Percentiles rank a stretch among this genome's conserved stretches.
These are phyloP conservation scores for Alternaria infectoria DNA, from an alignment of 2,329 filamentous ascomycete species.

Conservation along the genomic window DNA sequence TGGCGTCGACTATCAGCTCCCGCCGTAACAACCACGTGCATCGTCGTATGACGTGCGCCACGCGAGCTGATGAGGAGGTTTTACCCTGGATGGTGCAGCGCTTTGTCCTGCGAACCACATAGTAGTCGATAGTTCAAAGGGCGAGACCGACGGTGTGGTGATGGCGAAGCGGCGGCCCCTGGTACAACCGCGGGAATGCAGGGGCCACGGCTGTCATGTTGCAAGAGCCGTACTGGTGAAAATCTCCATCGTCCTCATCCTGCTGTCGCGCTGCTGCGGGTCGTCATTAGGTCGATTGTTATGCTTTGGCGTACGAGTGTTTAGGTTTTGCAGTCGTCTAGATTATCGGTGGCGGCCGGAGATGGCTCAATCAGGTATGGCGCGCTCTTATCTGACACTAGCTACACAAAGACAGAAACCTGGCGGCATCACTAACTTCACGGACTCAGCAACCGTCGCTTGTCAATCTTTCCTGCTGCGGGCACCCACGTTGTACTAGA, in stretches of 20 bases:
- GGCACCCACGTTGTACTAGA: background rate
- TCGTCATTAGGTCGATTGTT: background rate
- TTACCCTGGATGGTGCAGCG: background rate
- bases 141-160: background rate
- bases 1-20: background rate
- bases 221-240: background rate
- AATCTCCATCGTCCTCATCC: background rate
- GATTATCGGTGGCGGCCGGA: background rate
- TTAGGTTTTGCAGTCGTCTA: background rate
- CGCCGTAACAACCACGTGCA: background rate
- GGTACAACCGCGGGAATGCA: background rate
- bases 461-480: background rate
- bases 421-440: conserved; percentile 3
- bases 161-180: background rate
- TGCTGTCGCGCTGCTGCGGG: background rate
- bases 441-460: background rate
- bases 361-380: background rate
- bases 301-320: background rate
- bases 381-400: background rate
- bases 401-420: background rate
- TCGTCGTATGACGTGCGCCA: background rate
- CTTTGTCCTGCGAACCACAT: background rate
- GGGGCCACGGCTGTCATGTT: background rate
- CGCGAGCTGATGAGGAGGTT: background rate
- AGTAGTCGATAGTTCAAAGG: background rate